Evolutionary conservation across 495 filamentous ascomycete species (phyloP).

Genomic region (Clohesyomyces aquaticus): DNA sequence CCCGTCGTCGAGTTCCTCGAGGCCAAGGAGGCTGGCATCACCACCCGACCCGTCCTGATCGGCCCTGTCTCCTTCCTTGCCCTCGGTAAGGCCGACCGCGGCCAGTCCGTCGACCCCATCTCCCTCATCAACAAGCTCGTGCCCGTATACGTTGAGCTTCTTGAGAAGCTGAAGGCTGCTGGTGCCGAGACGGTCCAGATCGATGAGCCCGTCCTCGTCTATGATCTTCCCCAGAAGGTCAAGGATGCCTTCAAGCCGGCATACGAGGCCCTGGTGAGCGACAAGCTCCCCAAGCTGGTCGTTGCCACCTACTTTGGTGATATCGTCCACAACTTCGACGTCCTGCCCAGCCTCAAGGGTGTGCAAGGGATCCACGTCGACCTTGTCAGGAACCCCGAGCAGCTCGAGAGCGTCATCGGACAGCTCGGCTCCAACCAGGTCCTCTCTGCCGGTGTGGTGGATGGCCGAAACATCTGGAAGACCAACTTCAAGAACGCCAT

Average conservation of each 20-base stretch:
- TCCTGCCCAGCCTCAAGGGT: constrained; percentile 68
- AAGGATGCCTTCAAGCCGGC: constrained; percentile 98
- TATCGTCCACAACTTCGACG: constrained; percentile 96
- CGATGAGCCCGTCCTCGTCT: constrained; percentile 95
- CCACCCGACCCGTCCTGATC: constrained; percentile 89
- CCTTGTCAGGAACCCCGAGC: constrained; percentile 95
- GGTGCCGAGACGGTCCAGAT: constrained; percentile 96
- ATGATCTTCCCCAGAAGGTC: constrained; percentile 80
- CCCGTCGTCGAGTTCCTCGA: constrained; percentile 91
- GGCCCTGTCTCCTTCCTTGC: constrained; percentile 96
- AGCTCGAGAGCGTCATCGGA: constrained; percentile 77
- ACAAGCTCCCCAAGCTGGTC: constrained; percentile 76
- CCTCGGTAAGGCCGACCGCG: constrained; percentile 96
- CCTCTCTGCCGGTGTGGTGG: constrained; percentile 92
- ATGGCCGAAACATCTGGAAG: constrained; percentile 99
- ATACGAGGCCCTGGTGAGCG: constrained; percentile 85
- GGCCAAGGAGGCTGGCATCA: constrained; percentile 93
- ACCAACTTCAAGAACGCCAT: constrained; percentile 93
- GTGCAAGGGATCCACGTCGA: constrained; percentile 89
- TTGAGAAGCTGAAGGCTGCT: constrained; percentile 88
- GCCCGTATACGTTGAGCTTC: constrained; percentile 88
- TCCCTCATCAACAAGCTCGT: constrained; percentile 86
- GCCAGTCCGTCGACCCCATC: constrained; percentile 87
- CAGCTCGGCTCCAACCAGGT: constrained; percentile 82
- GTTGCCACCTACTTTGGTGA: constrained; percentile 99